Evolutionary conservation across 2,329 filamentous ascomycete genomes (phyloP), one percentile per base, ranked within the genome.

Genomic region (Colletotrichum agaves): DNA sequence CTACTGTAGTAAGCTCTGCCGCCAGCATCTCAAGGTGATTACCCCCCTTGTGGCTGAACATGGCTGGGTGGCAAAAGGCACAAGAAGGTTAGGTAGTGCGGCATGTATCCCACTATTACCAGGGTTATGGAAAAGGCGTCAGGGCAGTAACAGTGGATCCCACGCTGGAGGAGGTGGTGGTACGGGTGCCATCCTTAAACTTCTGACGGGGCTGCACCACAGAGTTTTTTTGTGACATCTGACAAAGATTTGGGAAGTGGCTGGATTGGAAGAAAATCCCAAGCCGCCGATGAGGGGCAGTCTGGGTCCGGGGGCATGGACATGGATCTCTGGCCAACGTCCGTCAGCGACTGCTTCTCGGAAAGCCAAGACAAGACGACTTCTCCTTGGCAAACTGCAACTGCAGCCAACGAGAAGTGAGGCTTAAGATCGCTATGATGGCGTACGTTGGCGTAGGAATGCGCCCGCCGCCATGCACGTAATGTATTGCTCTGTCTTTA

Each of bases 191-290:
- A 15, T 43, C 37, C 31, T 8, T 62, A n/a, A 50, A 41, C 49
- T 46, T 66, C 35, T 58, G 44, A 35, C 43, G 31, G 50, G 50
- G 50, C 49, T 21, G 35, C 41, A 31, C 43, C 35, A 50, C 44
- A 37, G 44, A 27, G 27, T 8, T 50, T 63, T 55, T 67, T 63
- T 63, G 63, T 67, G 63, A 67, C 52, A 52, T 67, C 63, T 63
- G 63, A 67, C 63, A 67, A 67, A 67, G 63, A 63, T 50, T 58
- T 46, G 19, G 37, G 8, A 39, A n/a, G 10, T 17, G 21, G 19
- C 44, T 52, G 63, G 59, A 62, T 27, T 59, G 27, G 55, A 49
- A 46, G 15, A 10, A 44, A 27, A 12, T n/a, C 23, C 46, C 53
- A 56, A 47, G 49, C 43, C 13, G 41, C 43, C 27, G 19, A 47